Conservation (phyloP, 2,329 filamentous ascomycete species). For the Fusarium annulatum region DNA sequence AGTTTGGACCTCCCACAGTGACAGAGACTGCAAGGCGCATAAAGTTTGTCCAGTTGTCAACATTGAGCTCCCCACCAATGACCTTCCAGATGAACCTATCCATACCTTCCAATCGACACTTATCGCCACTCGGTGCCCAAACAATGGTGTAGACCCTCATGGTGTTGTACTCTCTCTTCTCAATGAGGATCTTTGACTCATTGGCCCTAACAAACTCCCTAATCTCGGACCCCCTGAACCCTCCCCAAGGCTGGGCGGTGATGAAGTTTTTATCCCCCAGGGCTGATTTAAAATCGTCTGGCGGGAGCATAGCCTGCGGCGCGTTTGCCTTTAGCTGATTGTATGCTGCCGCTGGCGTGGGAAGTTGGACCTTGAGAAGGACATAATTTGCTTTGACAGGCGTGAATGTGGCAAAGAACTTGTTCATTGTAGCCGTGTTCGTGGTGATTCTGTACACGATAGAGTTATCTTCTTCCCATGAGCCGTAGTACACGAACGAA, state of each 20-base stretch:
- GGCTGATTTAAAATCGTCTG: background rate
- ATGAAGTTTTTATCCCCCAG: background rate
- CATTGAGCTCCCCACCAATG: background rate
- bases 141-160: background rate
- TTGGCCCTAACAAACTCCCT: background rate
- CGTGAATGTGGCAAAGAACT: background rate
- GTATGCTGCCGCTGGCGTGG: background rate
- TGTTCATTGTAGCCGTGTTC: accelerated
- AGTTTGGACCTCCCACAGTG: background rate
- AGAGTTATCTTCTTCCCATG: background rate
- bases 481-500: background rate
- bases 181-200: background rate
- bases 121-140: background rate
- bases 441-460: background rate
- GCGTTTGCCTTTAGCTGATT: background rate
- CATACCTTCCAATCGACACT: background rate
- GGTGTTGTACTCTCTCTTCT: background rate
- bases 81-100: background rate
- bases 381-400: background rate
- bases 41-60: background rate
- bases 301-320: background rate
- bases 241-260: accelerated
- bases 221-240: background rate
- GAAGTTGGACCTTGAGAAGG: background rate
- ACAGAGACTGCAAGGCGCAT: background rate